These are phyloP conservation scores for Ballota nigra DNA, from an alignment of 257 asterid species.

Conservation along the genomic window DNA sequence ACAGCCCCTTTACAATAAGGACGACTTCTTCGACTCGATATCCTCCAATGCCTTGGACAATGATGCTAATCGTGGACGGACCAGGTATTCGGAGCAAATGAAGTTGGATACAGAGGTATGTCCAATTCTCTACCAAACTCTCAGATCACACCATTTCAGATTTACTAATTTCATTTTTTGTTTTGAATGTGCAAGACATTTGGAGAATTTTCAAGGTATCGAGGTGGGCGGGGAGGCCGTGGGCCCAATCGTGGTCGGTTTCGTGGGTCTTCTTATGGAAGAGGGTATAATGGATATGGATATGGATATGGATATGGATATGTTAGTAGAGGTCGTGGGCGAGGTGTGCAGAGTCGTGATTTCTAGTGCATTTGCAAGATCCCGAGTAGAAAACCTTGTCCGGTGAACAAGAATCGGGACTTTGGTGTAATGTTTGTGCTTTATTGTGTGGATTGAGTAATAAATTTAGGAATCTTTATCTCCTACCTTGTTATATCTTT, in stretches of 20 bases:
- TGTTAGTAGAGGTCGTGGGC: slow-evolving; percentile 50
- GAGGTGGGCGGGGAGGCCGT: slow-evolving; percentile 88
- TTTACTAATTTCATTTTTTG: slow-evolving; percentile 21
- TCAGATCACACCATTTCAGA: background rate
- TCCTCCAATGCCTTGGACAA: slow-evolving; percentile 61
- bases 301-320: slow-evolving; percentile 49
- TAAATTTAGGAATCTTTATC: slow-evolving; percentile 25
- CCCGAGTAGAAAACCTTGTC: slow-evolving; percentile 20
- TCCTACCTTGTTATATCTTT: background rate
- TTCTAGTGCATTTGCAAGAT: slow-evolving; percentile 36
- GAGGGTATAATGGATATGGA: slow-evolving; percentile 64
- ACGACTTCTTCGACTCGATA: slow-evolving; percentile 83
- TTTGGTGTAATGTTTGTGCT: slow-evolving; percentile 40
- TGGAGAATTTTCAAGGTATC: slow-evolving; percentile 84
- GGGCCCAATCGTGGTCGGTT: slow-evolving; percentile 65
- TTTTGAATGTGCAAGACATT: slow-evolving; percentile 55
- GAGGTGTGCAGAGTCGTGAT: slow-evolving; percentile 31
- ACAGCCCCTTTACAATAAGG: slow-evolving; percentile 86
- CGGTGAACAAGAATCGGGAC: slow-evolving; percentile 29
- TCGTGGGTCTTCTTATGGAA: slow-evolving; percentile 69
- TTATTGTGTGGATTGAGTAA: slow-evolving; percentile 29
- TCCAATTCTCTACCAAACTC: background rate
- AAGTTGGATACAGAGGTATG: slow-evolving; percentile 84
- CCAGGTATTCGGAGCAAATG: slow-evolving; percentile 88
- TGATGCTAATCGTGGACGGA: slow-evolving; percentile 51